Base-by-base conservation (phyloP, 176 grass and related monocot species). In the Oryza brachyantha region DNA sequence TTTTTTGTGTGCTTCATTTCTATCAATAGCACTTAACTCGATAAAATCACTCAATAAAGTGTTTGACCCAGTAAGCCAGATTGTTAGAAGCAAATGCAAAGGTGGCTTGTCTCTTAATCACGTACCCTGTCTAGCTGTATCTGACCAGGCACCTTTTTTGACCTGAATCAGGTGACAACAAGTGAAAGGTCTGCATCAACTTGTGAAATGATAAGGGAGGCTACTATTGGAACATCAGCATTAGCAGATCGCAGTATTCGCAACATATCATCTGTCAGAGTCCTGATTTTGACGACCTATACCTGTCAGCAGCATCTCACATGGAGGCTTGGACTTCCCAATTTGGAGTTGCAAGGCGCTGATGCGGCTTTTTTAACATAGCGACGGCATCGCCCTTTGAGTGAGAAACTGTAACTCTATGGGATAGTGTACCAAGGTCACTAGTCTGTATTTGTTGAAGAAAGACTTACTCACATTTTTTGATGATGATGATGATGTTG, bases 291-390 rank as follows among this genome's bases (percentile, higher is more conserved):
- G 29, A 60, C 65, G 69, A 66, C 48, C 14, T 29, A 21, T 21
- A 45, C 26, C 35, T 70, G 76, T 40, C 17, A 57, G 81, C 81
- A 74, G 76, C 72, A 70, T 63, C 52, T 25, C 35, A 32, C 7
- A 34, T 12, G 19, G 28, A 61, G 62, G 50, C 32, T 79, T 81
- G 38, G 38, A 61, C 59, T 17, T 71, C 59, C 36, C 14, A 26
- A 28, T 17, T 76, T 62, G 32, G 42, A 79, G 70, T 84, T 29
- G 66, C 58, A 76, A 43, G 77, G 72, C 17, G 72, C 77, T 77
- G 87, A 55, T 89, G 87, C 77, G 19, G 72, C 42, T 77, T 85
- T 88, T 84, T 82, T 40, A 38, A 62, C 66, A 88, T 81, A 81
- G 87, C 77, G 71, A 84, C 29, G 27, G 59, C 82, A 85, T 89